These are phyloP conservation scores for Apiotrichum porosum DNA, from an alignment of 1,284 basidiomycete genomes.

Conservation along the genomic window DNA sequence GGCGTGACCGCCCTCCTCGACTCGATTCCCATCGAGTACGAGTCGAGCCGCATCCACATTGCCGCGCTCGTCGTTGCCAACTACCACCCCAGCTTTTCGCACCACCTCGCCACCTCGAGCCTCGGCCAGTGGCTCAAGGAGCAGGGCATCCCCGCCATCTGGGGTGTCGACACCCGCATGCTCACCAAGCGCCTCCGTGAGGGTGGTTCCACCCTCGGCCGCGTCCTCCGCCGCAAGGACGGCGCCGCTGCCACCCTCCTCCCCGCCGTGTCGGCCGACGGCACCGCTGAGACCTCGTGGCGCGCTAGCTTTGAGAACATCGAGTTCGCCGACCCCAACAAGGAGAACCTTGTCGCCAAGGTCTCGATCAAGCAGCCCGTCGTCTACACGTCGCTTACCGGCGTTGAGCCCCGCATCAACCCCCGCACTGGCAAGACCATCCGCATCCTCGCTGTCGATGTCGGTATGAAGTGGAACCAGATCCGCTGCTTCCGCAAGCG, in stretches of 20 bases:
- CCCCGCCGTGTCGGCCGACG: constrained; percentile 28
- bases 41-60: constrained; percentile 91
- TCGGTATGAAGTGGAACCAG: constrained; percentile 99
- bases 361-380: constrained; percentile 72
- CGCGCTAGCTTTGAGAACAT: constrained; percentile 73
- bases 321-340: constrained; percentile 84
- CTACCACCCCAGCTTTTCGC: constrained; percentile 91
- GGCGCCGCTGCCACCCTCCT: constrained; percentile 39
- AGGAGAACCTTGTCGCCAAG: constrained; percentile 80
- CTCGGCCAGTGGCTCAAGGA: constrained; percentile 93
- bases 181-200: constrained; percentile 95
- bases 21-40: constrained; percentile 73
- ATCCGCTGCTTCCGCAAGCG: constrained; percentile 93
- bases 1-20: constrained; percentile 51
- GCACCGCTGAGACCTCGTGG: constrained; percentile 55
- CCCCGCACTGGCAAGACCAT: constrained; percentile 70
- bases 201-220: constrained; percentile 87
- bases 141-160: constrained; percentile 90
- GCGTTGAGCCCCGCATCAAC: constrained; percentile 60
- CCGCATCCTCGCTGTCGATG: constrained; percentile 86
- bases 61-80: constrained; percentile 88
- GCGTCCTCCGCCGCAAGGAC: constrained; percentile 63
- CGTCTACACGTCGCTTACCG: constrained; percentile 59
- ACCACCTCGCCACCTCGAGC: constrained; percentile 86
- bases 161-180: constrained; percentile 93